Conservation (phyloP, 1,139 yeast genomes). For the Meyerozyma guilliermondii region DNA sequence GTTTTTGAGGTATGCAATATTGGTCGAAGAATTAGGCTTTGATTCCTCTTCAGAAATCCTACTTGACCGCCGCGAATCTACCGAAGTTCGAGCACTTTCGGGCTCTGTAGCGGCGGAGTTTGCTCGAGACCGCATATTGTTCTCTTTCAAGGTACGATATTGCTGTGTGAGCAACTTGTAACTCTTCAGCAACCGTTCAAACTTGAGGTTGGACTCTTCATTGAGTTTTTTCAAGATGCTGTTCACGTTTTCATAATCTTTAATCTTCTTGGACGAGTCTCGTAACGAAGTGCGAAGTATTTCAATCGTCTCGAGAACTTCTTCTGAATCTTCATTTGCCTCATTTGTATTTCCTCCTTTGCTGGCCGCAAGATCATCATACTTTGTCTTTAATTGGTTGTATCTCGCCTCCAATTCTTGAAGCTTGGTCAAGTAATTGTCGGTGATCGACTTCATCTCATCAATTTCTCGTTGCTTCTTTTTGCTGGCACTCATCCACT, state of each 20-base stretch:
- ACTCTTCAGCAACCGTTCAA: slow-evolving; percentile 62
- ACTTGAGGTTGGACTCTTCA: slow-evolving; percentile 63
- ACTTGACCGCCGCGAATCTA: not conserved
- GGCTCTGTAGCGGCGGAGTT: slow-evolving; percentile 2
- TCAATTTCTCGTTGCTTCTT: slow-evolving; percentile 49
- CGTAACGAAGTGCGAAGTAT: slow-evolving; percentile 52
- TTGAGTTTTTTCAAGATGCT: slow-evolving; percentile 54
- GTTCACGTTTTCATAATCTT: slow-evolving; percentile 56
- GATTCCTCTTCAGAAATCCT: not conserved
- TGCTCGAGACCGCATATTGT: slow-evolving; percentile 11
- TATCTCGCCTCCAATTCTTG: slow-evolving; percentile 14
- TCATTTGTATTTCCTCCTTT: slow-evolving; percentile 12
- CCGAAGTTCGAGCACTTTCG: not conserved
- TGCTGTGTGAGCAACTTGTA: slow-evolving; percentile 60
- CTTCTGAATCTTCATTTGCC: slow-evolving; percentile 20
- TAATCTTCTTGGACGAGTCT: slow-evolving; percentile 43
- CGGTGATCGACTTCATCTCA: slow-evolving; percentile 30
- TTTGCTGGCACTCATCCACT: slow-evolving; percentile 42
- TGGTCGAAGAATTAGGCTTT: slow-evolving; percentile 11
- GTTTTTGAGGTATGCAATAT: slow-evolving; percentile 77
- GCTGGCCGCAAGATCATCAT: slow-evolving; percentile 15
- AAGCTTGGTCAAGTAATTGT: slow-evolving; percentile 23
- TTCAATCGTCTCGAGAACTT: slow-evolving; percentile 29
- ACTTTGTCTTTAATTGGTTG: slow-evolving; percentile 30
- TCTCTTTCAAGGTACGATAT: slow-evolving; percentile 30